Percentiles rank a stretch among this genome's conserved stretches.
phyloP scores from a whole-genome alignment of 352 stramenopile species.

The Phytophthora rubi region DNA sequence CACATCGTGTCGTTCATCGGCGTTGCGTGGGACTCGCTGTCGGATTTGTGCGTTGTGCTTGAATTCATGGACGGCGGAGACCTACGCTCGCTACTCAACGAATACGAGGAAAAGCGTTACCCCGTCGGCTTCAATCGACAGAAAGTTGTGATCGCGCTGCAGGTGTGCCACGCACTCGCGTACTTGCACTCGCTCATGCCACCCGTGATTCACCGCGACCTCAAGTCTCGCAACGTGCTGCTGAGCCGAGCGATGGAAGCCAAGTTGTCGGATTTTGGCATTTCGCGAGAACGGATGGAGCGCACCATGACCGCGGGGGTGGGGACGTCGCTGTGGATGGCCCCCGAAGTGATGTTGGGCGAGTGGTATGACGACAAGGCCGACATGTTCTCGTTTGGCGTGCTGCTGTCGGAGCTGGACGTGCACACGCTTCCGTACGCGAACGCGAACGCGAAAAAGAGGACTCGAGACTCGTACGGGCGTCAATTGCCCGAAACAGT shows the following conservation, averaged over 20 bases:
- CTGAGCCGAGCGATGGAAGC: conserved; percentile 28
- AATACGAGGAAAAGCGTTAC: conserved; percentile 10
- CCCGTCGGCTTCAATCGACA: conserved; percentile 26
- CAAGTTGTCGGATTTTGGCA: conserved; percentile 67
- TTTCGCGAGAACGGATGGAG: conserved; percentile 36
- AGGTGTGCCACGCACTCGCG: conserved; percentile 33
- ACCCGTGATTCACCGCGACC: conserved; percentile 21
- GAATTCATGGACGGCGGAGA: conserved; percentile 59
- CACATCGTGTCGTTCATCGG: conserved; percentile 49
- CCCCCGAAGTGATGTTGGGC: conserved; percentile 9
- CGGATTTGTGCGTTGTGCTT: conserved; percentile 43
- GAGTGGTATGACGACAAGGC: conserved; percentile 13
- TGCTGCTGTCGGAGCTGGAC: conserved; percentile 48
- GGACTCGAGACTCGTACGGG: conserved; percentile 1
- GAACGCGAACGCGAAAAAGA: conserved; percentile 46
- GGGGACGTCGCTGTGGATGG: conserved; percentile 17
- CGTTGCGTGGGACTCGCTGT: conserved; percentile 37
- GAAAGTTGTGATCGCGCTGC: conserved; percentile 38
- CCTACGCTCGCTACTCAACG: conserved; percentile 37
- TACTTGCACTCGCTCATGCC: conserved; percentile 24
- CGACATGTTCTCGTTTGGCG: conserved; percentile 14
- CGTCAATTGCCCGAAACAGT: conserved; percentile 20
- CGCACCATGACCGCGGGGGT: conserved; percentile 30
- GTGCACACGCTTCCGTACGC: conserved; percentile 52
- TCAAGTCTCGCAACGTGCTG: conserved; percentile 43